Conservation (phyloP, 352 stramenopile species). For the Elongisporangium anandrum region DNA sequence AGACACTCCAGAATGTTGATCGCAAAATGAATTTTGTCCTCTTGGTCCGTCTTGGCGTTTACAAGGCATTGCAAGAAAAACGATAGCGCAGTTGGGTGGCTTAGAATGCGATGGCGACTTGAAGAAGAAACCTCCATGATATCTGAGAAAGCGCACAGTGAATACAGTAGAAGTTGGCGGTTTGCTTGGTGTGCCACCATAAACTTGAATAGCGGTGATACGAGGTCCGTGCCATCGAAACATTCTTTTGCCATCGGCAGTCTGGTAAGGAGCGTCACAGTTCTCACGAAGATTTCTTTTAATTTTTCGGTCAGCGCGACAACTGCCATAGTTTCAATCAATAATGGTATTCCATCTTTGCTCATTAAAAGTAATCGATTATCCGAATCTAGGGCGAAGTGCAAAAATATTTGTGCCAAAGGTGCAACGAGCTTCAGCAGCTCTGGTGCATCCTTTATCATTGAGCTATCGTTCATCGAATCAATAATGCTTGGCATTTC, state of each 20-base stretch:
- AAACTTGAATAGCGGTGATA: slow-evolving; percentile 50
- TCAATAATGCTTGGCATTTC: background rate
- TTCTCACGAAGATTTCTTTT: slow-evolving; percentile 15
- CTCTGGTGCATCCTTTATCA: background rate
- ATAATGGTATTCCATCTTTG: slow-evolving; percentile 20
- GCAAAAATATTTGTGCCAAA: slow-evolving; percentile 7
- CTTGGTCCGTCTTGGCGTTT: slow-evolving; percentile 12
- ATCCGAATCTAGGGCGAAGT: slow-evolving; percentile 6
- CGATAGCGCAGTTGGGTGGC: slow-evolving; percentile 13
- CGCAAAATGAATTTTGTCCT: slow-evolving; percentile 31
- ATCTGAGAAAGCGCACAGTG: slow-evolving; percentile 42
- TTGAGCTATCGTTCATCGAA: background rate
- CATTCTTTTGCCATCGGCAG: slow-evolving; percentile 14
- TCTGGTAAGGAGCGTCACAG: slow-evolving; percentile 21
- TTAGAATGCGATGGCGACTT: slow-evolving; percentile 34
- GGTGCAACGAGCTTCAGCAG: slow-evolving; percentile 11
- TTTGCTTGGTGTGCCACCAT: slow-evolving; percentile 35
- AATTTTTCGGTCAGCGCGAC: slow-evolving; percentile 15
- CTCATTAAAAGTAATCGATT: slow-evolving; percentile 10
- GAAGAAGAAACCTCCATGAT: slow-evolving; percentile 44
- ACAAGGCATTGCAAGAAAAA: slow-evolving; percentile 49
- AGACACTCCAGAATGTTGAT: slow-evolving; percentile 52
- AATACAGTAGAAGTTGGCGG: slow-evolving; percentile 24
- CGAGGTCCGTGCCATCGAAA: slow-evolving; percentile 37
- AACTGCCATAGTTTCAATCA: slow-evolving; percentile 27